Percentiles rank a stretch among this genome's conserved stretches.
These are phyloP conservation scores for Polyporus tsugae DNA, from an alignment of 1,284 basidiomycete species.

Conservation along the genomic window DNA sequence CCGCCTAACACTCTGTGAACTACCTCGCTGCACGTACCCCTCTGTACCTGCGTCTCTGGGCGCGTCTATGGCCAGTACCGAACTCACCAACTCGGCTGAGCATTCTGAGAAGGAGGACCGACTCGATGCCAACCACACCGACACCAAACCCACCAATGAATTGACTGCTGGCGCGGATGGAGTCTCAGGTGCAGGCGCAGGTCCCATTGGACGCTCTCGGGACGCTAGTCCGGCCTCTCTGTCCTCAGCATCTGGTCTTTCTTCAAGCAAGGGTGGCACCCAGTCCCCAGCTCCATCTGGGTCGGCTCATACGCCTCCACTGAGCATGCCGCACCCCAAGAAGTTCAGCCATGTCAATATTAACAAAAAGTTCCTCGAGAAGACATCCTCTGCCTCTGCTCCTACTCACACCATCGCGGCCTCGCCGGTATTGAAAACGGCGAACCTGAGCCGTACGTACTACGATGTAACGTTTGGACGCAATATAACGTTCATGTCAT, in stretches of 20 bases:
- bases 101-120: constrained; percentile 49
- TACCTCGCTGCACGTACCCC: constrained; percentile 14
- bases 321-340: constrained; percentile 69
- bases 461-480: constrained; percentile 15
- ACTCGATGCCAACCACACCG: constrained; percentile 30
- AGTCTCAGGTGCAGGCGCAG: constrained; percentile 20
- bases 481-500: constrained; percentile 22
- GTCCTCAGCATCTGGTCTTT: constrained; percentile 37
- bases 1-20: constrained; percentile 5
- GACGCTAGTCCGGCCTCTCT: constrained; percentile 39
- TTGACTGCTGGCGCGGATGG: constrained; percentile 26
- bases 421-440: constrained; percentile 55
- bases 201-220: constrained; percentile 29
- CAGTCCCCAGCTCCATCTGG: constrained; percentile 32
- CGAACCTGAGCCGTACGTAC: constrained; percentile 59
- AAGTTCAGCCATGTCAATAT: constrained; percentile 89
- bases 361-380: constrained; percentile 94
- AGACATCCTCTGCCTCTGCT: constrained; percentile 65
- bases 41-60: constrained; percentile 61
- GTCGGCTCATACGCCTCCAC: constrained; percentile 35
- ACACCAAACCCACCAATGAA: constrained; percentile 16
- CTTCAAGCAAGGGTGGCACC: constrained; percentile 35
- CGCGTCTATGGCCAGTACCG: constrained; percentile 82
- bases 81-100: constrained; percentile 54
- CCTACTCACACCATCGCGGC: constrained; percentile 50